Percentiles rank a stretch among this genome's conserved stretches.
These are phyloP conservation scores for Backusella luteola DNA, from an alignment of 192 early-diverging fungal species.

Conservation along the genomic window DNA sequence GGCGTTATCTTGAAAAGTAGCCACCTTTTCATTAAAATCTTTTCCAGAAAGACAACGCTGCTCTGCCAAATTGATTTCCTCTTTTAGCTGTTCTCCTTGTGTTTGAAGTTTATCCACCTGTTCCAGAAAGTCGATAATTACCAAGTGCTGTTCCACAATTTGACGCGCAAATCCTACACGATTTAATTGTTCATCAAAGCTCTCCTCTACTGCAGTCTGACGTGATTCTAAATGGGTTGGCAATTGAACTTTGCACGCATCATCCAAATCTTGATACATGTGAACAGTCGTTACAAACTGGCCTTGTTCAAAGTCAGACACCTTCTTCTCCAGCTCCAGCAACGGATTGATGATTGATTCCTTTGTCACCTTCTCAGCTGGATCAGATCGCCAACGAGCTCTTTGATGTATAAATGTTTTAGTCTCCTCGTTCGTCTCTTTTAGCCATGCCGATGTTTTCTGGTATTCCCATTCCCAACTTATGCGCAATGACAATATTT, in stretches of 20 bases:
- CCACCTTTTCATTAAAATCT: conserved; percentile 10
- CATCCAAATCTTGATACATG: conserved; percentile 38
- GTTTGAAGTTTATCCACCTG: conserved; percentile 18
- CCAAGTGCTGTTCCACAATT: conserved; percentile 34
- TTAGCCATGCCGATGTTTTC: conserved; percentile 25
- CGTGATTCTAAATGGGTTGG: conserved; percentile 29
- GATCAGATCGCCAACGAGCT: conserved; percentile 23
- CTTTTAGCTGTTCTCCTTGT: conserved; percentile 19
- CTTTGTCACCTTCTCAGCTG: background rate
- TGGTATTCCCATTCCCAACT: conserved; percentile 37
- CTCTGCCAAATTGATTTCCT: conserved; percentile 18
- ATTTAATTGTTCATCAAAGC: conserved; percentile 24
- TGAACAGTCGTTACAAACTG: conserved; percentile 28
- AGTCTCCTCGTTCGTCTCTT: conserved; percentile 8
- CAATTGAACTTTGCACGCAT: conserved; percentile 22
- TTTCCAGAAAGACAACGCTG: background rate
- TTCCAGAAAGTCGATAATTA: conserved; percentile 35
- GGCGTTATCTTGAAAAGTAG: conserved; percentile 20
- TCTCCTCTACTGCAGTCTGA: conserved; percentile 37
- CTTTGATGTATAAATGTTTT: conserved; percentile 17
- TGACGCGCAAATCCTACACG: conserved; percentile 34
- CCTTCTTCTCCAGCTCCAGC: background rate
- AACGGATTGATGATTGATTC: background rate
- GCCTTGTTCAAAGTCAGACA: conserved; percentile 23
- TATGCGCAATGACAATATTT: conserved; percentile 30